These are phyloP conservation scores for Anastatica hierochuntica DNA, from an alignment of 345 rosid genomes.

Conservation along the genomic window DNA sequence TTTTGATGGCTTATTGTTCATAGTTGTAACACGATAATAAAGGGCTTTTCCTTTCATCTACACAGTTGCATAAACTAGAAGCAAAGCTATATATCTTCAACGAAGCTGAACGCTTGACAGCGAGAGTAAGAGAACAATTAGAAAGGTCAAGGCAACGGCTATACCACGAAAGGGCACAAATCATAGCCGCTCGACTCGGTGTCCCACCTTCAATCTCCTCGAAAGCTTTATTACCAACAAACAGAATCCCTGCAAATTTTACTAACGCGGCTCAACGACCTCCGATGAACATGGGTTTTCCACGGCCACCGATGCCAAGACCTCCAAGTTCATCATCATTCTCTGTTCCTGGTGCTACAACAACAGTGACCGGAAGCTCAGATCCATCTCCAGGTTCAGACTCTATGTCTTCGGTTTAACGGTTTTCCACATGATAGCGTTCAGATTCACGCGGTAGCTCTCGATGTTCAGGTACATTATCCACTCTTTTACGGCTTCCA, in stretches of 20 bases:
- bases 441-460: not conserved
- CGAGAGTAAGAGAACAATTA: slow-evolving; percentile 76
- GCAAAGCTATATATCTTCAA: slow-evolving; percentile 68
- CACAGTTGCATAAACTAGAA: slow-evolving; percentile 86
- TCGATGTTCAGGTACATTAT: slow-evolving; percentile 9
- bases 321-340: too few species aligned
- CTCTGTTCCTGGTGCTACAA: too few species aligned
- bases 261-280: slow-evolving; percentile 38
- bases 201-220: slow-evolving; percentile 54
- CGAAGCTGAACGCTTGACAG: slow-evolving; percentile 58
- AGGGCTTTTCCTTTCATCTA: not conserved
- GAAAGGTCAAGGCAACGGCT: slow-evolving; percentile 87
- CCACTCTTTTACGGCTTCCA: slow-evolving; percentile 14
- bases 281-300: too few species aligned
- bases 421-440: not conserved
- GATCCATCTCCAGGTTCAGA: too few species aligned
- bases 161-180: slow-evolving; percentile 84
- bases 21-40: not conserved
- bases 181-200: slow-evolving; percentile 85
- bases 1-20: too few species aligned
- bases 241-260: slow-evolving; percentile 57
- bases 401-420: too few species aligned
- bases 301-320: too few species aligned
- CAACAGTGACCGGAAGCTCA: too few species aligned
- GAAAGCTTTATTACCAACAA: slow-evolving; percentile 43